Evolutionary conservation across 106 monocot species (phyloP).

Genomic region (Dactylorhiza incarnata): DNA sequence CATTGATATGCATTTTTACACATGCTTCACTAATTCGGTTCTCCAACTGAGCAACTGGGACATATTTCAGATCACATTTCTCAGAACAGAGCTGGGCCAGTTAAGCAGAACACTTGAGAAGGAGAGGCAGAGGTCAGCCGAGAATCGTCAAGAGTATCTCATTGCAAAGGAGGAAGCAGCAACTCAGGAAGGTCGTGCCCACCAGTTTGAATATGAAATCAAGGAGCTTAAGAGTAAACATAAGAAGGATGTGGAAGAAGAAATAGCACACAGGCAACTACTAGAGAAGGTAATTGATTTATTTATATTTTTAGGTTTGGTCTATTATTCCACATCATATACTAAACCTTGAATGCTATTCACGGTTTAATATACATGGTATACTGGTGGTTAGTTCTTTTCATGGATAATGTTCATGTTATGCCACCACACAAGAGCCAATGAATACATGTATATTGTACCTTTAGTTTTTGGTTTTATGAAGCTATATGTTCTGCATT

Average conservation of each 20-base stretch:
- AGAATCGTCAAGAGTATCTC: conserved; percentile 91
- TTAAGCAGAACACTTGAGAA: conserved; percentile 83
- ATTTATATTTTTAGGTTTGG: not conserved
- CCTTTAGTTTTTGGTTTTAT: not conserved
- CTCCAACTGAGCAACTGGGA: not conserved
- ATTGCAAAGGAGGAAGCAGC: conserved; percentile 87
- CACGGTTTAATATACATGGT: not conserved
- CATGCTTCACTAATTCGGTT: not conserved
- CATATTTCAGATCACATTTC: conserved; percentile 60
- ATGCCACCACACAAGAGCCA: not conserved
- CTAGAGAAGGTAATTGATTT: conserved; percentile 65
- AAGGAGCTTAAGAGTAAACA: conserved; percentile 69
- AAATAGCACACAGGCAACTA: conserved; percentile 52
- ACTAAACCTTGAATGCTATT: not conserved
- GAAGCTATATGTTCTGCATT: not conserved
- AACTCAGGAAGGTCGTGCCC: conserved; percentile 88
- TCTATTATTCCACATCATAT: not conserved
- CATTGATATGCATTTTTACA: not conserved
- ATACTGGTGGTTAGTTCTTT: not conserved
- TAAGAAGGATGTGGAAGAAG: conserved; percentile 70
- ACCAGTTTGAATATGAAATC: conserved; percentile 89
- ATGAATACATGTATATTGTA: not conserved
- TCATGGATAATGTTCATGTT: not conserved
- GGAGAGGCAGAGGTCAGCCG: conserved; percentile 91
- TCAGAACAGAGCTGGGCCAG: conserved; percentile 94